These are phyloP conservation scores for Lentithecium fluviatile DNA, from an alignment of 495 filamentous ascomycete species.

Conservation along the genomic window DNA sequence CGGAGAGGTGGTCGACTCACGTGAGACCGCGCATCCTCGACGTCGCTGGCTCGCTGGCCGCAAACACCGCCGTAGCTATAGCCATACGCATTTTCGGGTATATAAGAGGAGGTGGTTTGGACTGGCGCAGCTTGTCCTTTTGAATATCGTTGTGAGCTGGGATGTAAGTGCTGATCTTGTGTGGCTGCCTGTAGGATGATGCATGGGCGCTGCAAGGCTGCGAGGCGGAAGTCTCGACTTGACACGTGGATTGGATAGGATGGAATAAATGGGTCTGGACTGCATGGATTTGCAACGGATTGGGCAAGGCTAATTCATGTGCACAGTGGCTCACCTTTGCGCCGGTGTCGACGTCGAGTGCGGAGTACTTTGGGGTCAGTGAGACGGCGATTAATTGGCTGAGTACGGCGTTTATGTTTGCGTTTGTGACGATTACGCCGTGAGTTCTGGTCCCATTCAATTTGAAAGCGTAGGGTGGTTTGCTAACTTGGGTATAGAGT, in stretches of 20 bases:
- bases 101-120: slow-evolving; percentile 93
- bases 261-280: no score
- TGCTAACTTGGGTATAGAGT: slow-evolving; percentile 43
- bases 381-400: slow-evolving; percentile 89
- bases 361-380: slow-evolving; percentile 70
- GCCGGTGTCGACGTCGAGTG: slow-evolving; percentile 72
- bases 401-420: slow-evolving; percentile 80
- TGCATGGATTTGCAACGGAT: no score
- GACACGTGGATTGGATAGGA: no score
- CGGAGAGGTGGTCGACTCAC: no score
- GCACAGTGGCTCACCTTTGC: slow-evolving; percentile 88
- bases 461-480: not conserved
- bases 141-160: slow-evolving; percentile 95
- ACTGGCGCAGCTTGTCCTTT: slow-evolving; percentile 71
- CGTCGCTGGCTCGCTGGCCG: not conserved
- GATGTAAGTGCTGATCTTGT: slow-evolving; percentile 65
- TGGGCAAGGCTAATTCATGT: no score
- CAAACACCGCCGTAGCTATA: slow-evolving; percentile 14
- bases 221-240: no score
- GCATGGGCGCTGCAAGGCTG: slow-evolving; percentile 7
- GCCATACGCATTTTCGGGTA: slow-evolving; percentile 58
- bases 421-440: slow-evolving; percentile 73
- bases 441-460: slow-evolving; percentile 47
- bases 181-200: not conserved
- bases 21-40: not conserved